A percentile compares a stretch with the other conserved stretches of the same genome.
These are phyloP conservation scores for Pseudogymnoascus sp. DNA, from an alignment of 2,329 filamentous ascomycete genomes.

Conservation along the genomic window DNA sequence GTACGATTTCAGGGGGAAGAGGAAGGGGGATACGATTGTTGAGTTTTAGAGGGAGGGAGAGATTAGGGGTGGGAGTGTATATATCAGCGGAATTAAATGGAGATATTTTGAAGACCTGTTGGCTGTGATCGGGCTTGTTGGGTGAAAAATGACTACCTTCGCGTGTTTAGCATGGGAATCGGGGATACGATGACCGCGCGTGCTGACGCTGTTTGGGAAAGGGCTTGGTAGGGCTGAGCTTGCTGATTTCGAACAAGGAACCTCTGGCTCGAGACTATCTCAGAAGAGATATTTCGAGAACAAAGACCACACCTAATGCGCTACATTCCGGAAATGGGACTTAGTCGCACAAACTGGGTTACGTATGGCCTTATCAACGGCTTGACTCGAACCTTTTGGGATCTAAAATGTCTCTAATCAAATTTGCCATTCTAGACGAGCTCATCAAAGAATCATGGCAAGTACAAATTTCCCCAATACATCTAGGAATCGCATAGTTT, in stretches of 20 bases:
- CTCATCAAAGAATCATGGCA: not conserved
- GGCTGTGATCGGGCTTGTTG: not conserved
- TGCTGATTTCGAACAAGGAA: not conserved
- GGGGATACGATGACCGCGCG: not conserved
- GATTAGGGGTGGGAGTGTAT: slow-evolving; percentile 28
- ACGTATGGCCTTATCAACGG: not conserved
- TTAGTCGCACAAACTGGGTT: not conserved
- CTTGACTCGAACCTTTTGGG: not conserved
- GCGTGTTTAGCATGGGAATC: not conserved
- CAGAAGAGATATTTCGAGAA: not conserved
- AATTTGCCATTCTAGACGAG: not conserved
- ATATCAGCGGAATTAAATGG: slow-evolving; percentile 27
- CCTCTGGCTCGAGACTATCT: not conserved
- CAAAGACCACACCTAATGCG: not conserved
- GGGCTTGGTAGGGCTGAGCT: not conserved
- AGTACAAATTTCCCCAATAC: not conserved
- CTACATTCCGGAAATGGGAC: not conserved
- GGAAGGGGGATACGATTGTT: slow-evolving; percentile 71
- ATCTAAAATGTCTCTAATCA: not conserved
- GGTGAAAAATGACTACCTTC: not conserved
- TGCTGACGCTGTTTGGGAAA: not conserved
- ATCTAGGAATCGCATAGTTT: not conserved
- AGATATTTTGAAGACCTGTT: not conserved
- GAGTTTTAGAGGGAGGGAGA: slow-evolving; percentile 52
- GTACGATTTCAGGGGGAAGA: slow-evolving; percentile 77